Evolutionary conservation across 1,284 basidiomycete genomes (phyloP).

Genomic region (Erythrobasidium hasegawianum): DNA sequence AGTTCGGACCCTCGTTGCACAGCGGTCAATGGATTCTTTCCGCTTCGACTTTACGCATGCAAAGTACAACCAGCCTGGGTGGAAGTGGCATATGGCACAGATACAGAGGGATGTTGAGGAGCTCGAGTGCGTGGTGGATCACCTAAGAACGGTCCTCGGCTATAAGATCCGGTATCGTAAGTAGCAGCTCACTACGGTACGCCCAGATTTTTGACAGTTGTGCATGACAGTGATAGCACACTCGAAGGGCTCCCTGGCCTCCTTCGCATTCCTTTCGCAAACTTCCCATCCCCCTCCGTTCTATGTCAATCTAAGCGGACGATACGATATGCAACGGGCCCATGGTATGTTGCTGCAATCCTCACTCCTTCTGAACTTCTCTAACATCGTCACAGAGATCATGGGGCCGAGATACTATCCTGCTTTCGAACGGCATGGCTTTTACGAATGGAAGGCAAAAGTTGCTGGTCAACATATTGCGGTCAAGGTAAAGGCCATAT

Average conservation of each 20-base stretch:
- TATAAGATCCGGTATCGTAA: conserved; percentile 21
- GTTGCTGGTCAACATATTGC: conserved; percentile 28
- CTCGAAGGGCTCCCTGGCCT: conserved; percentile 21
- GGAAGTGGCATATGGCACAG: conserved; percentile 34
- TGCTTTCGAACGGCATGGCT: conserved; percentile 29
- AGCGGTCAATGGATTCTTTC: conserved; percentile 22
- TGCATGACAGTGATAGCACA: conserved; percentile 33
- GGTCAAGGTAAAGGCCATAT: conserved; percentile 11
- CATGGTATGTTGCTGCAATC: conserved; percentile 7
- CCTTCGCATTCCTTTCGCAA: conserved; percentile 19
- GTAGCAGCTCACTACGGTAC: too few relatives aligned
- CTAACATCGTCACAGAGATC: background rate
- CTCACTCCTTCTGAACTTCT: too few relatives aligned
- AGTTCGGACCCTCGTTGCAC: conserved; percentile 18
- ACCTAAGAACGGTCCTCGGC: conserved; percentile 16
- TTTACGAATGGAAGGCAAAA: conserved; percentile 29
- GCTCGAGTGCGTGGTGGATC: conserved; percentile 14
- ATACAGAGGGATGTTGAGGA: conserved; percentile 32
- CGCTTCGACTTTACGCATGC: conserved; percentile 33
- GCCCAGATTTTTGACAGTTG: too few relatives aligned
- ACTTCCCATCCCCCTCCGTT: conserved; percentile 16
- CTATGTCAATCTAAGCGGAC: conserved; percentile 25
- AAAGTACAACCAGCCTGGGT: conserved; percentile 32
- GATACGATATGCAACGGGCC: conserved; percentile 30
- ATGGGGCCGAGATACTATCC: conserved; percentile 24